Conservation (phyloP, 768 basidiomycete species). For the Rubroboletus satanas region DNA sequence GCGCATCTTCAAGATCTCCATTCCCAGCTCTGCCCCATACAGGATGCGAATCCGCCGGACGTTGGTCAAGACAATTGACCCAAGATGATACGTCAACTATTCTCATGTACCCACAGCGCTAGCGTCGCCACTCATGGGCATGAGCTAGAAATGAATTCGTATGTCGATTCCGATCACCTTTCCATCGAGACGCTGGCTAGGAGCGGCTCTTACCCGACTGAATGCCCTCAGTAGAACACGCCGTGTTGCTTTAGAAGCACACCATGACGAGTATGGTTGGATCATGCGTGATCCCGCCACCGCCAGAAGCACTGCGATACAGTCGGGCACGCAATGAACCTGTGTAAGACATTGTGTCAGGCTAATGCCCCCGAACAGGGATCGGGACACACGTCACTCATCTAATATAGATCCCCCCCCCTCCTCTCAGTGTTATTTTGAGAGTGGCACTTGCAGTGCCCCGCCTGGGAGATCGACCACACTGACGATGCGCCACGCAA, state of each 20-base stretch:
- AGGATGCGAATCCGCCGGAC: neutral
- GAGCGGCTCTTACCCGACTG: neutral
- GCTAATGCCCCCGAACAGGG: neutral
- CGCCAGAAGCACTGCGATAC: neutral
- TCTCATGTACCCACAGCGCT: neutral
- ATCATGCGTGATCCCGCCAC: neutral
- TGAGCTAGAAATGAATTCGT: neutral
- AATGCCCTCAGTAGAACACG: neutral
- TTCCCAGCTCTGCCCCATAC: neutral
- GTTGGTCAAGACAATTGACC: neutral
- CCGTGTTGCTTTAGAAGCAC: neutral
- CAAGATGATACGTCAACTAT: neutral
- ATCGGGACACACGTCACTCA: neutral
- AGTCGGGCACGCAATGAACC: neutral
- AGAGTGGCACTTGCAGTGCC: neutral
- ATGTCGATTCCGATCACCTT: neutral
- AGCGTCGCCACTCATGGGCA: neutral
- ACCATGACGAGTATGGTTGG: neutral
- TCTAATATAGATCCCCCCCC: neutral
- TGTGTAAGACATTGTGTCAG: neutral
- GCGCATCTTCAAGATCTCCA: neutral
- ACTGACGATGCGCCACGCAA: neutral
- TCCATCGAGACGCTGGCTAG: neutral
- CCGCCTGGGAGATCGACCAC: neutral
- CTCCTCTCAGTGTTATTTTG: neutral